phyloP scores from a whole-genome alignment of 129 eudicot genomes.

The Artemisia argyi region DNA sequence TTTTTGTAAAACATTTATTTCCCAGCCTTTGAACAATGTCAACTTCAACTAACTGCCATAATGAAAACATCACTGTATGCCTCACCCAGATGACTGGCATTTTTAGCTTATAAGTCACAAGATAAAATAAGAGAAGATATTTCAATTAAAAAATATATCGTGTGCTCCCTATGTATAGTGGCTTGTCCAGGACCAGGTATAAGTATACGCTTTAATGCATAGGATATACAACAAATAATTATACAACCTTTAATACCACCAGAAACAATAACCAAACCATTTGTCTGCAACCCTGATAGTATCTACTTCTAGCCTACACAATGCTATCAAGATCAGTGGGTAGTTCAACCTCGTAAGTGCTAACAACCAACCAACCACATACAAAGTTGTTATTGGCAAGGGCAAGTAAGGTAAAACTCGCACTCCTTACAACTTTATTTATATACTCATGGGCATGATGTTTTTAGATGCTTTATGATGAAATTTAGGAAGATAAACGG shows the following conservation, averaged over 20 bases:
- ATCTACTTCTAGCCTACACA: slow-evolving; percentile 20
- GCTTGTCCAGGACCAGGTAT: slow-evolving; percentile 24
- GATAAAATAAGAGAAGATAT: slow-evolving; percentile 9
- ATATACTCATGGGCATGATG: background rate
- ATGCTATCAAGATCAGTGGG: slow-evolving; percentile 11
- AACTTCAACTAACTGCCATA: slow-evolving; percentile 23
- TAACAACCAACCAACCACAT: background rate
- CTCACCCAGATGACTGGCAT: slow-evolving; percentile 20
- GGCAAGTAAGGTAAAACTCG: background rate
- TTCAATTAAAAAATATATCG: background rate
- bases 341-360: slow-evolving; percentile 4
- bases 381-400: background rate
- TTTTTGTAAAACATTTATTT: background rate
- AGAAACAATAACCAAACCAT: slow-evolving; percentile 7
- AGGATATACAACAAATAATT: slow-evolving; percentile 7
- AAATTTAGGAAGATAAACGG: too few species aligned
- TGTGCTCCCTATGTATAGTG: slow-evolving; percentile 13
- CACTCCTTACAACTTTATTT: background rate
- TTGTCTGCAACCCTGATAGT: slow-evolving; percentile 13
- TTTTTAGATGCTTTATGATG: too few species aligned
- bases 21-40: background rate
- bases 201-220: slow-evolving; percentile 9
- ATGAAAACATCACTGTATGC: slow-evolving; percentile 20
- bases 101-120: slow-evolving; percentile 6
- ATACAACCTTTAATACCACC: slow-evolving; percentile 3